Evolutionary conservation across 148 eudicot species (phyloP).

Genomic region (Spergularia marina): DNA sequence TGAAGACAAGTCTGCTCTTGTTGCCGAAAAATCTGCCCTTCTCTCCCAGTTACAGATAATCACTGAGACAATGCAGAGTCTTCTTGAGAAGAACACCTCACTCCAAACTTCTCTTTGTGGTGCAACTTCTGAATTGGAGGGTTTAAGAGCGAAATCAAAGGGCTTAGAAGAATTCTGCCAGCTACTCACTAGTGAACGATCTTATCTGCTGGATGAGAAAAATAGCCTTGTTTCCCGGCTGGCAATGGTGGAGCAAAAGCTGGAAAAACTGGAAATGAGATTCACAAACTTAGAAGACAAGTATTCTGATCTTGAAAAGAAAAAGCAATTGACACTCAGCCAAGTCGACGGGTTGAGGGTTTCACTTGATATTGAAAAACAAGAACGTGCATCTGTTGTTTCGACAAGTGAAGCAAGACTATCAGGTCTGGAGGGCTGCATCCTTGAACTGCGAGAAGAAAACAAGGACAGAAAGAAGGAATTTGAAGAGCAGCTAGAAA

Average conservation of each 20-base stretch:
- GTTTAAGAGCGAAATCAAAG: conserved; percentile 76
- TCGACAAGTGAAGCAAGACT: conserved; percentile 53
- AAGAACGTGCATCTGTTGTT: conserved; percentile 45
- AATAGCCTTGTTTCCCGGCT: conserved; percentile 49
- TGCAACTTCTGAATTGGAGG: conserved; percentile 75
- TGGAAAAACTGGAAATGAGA: conserved; percentile 60
- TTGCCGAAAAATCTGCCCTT: conserved; percentile 64
- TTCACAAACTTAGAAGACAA: conserved; percentile 64
- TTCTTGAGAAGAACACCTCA: conserved; percentile 62
- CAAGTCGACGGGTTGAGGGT: conserved; percentile 57
- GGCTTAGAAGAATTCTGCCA: conserved; percentile 74
- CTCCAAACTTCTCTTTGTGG: conserved; percentile 68
- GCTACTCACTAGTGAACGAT: conserved; percentile 58
- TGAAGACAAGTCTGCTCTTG: conserved; percentile 63
- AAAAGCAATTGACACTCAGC: conserved; percentile 51
- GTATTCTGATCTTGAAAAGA: conserved; percentile 58
- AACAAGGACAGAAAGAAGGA: conserved; percentile 60
- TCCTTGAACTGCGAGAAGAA: conserved; percentile 65
- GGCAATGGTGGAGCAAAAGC: conserved; percentile 61
- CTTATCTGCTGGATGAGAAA: conserved; percentile 63
- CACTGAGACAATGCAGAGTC: conserved; percentile 72
- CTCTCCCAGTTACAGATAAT: conserved; percentile 71
- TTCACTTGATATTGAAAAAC: conserved; percentile 61
- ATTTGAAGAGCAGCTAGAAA: conserved; percentile 84
- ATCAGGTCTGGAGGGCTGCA: conserved; percentile 56